phyloP scores from a whole-genome alignment of 352 stramenopile species.

The Ophiocytium majus region DNA sequence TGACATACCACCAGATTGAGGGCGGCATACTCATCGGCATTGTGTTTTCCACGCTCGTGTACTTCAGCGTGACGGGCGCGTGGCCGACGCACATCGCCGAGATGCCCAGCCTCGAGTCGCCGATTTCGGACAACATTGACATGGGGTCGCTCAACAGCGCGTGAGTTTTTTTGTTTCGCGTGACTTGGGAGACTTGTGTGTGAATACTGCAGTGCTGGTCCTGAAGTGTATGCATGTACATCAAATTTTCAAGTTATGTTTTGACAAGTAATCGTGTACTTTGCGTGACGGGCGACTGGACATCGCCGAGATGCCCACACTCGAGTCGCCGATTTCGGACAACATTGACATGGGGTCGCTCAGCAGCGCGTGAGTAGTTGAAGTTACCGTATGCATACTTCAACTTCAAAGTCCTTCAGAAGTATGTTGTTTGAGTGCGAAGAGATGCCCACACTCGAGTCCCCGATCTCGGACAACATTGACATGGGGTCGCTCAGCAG shows the following conservation, averaged over 20 bases:
- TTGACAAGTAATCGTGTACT: neutral
- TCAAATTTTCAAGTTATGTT: neutral
- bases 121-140: constrained; percentile 22
- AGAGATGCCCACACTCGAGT: neutral
- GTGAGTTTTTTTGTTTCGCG: neutral
- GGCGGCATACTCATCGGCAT: constrained; percentile 64
- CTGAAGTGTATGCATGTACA: neutral
- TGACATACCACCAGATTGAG: constrained; percentile 61
- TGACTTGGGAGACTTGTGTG: neutral
- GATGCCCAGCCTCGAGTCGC: constrained; percentile 53
- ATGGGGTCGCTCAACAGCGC: neutral
- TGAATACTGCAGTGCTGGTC: neutral
- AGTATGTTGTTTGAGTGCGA: no score
- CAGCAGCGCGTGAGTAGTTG: neutral
- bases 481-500: neutral
- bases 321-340: neutral
- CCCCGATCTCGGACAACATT: neutral
- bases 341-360: neutral
- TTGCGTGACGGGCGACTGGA: no score
- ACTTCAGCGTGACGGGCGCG: constrained; percentile 54
- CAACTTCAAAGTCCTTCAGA: no score
- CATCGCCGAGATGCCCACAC: neutral
- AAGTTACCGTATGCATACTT: no score
- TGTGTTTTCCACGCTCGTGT: constrained; percentile 58
- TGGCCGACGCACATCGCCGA: constrained; percentile 57